These are phyloP conservation scores for Immersiella caudata DNA, from an alignment of 495 filamentous ascomycete species.

Conservation along the genomic window DNA sequence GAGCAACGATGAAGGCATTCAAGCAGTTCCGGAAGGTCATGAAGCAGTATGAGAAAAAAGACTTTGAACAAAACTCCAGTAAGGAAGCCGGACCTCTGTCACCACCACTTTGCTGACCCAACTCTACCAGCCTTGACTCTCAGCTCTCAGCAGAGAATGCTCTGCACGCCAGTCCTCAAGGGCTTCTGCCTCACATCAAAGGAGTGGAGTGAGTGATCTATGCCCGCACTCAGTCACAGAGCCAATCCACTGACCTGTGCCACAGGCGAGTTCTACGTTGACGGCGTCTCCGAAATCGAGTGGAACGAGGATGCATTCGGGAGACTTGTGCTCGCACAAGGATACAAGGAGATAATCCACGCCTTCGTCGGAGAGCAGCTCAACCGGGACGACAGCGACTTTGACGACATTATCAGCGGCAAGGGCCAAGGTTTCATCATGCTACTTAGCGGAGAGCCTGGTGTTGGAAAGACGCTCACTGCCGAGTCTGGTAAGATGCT, in stretches of 20 bases:
- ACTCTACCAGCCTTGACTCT: background rate
- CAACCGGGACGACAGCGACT: conserved; percentile 7
- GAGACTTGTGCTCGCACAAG: background rate
- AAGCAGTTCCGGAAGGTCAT: background rate
- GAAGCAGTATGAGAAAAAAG: background rate
- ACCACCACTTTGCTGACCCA: background rate
- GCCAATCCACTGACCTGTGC: background rate
- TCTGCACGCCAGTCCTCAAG: background rate
- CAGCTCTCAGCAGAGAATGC: background rate
- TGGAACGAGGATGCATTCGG: background rate
- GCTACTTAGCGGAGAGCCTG: conserved; percentile 46
- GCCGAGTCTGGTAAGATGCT: conserved; percentile 35
- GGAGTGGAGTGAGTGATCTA: background rate
- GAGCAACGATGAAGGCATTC: background rate
- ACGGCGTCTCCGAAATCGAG: background rate
- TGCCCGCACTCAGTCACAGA: background rate
- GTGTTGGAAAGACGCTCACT: conserved; percentile 46
- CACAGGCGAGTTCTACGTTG: background rate
- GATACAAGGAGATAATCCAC: background rate
- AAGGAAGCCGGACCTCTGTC: background rate
- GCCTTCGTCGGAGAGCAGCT: background rate
- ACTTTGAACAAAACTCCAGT: background rate
- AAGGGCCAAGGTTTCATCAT: conserved; percentile 43
- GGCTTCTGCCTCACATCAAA: background rate
- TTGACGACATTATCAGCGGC: conserved; percentile 41